Base-by-base conservation (phyloP, 805 yeast species). In the Candida rishiriensis region DNA sequence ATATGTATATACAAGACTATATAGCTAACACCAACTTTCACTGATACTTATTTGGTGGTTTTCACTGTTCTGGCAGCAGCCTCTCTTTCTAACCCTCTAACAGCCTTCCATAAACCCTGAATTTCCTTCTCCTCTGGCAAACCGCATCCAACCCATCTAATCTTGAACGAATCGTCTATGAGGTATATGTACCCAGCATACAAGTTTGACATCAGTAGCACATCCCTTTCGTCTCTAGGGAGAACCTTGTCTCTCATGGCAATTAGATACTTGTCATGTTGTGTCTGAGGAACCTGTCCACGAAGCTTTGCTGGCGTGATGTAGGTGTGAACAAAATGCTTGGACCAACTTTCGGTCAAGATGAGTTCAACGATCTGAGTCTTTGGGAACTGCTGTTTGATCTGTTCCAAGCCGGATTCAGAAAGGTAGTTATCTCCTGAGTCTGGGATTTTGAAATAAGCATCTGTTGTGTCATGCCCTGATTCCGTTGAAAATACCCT, bases 61-160 rank as follows among this genome's bases (percentile, higher is more conserved):
- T n/a, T n/a, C n/a, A n/a, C n/a, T 29, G 31, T 29, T 29, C 31
- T 29, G 12, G 31, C 31, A 10, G 12, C 10, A 5, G 47, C 37
- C 51, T 83, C 90, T 46, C 64, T 73, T 48, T 74, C 75, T 28
- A 86, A 56, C 0, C 85, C 85, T 26, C 66, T 66, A 1, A 85
- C 81, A 31, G 83, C 75, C 53, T 77, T 79, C 86, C 89, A 83
- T 44, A 87, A 62, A 13, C 78, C 66, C 14, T 69, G 69, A 39
- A 69, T 66, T 53, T 93, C 99, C 30, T 75, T 74, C n/a, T 74
- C 79, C 13, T 73, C 72, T 1, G 96, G 84, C 34, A 75, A 77
- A 2, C 98, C 99, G 53, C 95, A 79, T 3, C 88, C 86, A 18
- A 88, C 89, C 98, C 98, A 91, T 54, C 98, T 72, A 42, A 93